Base-by-base conservation (phyloP, 1,139 yeast species). In the Ashbya aceris region DNA sequence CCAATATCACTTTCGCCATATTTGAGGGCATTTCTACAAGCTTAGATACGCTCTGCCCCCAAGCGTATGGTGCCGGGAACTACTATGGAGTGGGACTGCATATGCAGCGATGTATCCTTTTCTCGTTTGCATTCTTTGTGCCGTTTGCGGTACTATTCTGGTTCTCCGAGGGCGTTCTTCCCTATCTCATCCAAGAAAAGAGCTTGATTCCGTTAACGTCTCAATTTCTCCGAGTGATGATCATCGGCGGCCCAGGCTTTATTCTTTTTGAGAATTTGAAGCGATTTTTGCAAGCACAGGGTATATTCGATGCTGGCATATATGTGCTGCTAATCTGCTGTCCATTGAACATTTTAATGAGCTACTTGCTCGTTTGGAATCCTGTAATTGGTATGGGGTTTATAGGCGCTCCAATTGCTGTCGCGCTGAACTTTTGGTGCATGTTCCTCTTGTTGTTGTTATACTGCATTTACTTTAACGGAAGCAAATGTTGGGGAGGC, bases 11-110 rank as follows among this genome's bases (percentile, higher is more conserved):
- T 0, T 74, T 83, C 52, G 94, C 95, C 1, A 67, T 86, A 2
- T 83, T 85, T 59, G 95, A 84, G 63, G 96, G 96, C 14, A 76
- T 85, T 41, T 82, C 95, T 0, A 86, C 96, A 0, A 77, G 94
- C 17, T 68, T 87, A 43, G 96, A 87, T 56, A 86, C 96, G 0
- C 66, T 87, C 33, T 85, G 95, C 54, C 89, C 96, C 0, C 87
- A 80, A 56, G 86, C 87, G 0, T 81, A 77, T 55, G 91, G 89
- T 5, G 79, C 86, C 0, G 80, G 83, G 1, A 76, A 79, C 46
- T 73, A 64, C 45, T 68, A 68, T 44, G 65, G 77, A 46, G 84
- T 81, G 32, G 79, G 85, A 11, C 59, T 73, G 2, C 80, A 77
- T 52, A 75, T 78, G 9, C 87, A 80, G 55, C 62, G 87, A 44